phyloP scores from a whole-genome alignment of 306 rosid genomes.

The Trichosanthes cucumerina region DNA sequence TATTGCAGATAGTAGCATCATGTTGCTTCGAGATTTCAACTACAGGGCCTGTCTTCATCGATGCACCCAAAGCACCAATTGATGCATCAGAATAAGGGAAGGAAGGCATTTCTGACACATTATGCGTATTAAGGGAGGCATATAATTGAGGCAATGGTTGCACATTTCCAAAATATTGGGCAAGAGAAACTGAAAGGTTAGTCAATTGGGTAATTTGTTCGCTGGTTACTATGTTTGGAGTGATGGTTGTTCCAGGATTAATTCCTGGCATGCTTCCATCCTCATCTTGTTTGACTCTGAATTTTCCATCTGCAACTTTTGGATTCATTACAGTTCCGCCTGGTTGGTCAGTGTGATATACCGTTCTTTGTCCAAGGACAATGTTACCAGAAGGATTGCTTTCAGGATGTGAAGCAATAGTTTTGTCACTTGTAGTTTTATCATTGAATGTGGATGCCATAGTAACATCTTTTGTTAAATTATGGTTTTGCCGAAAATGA shows the following conservation, averaged over 20 bases:
- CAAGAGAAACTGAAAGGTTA: conserved; percentile 74
- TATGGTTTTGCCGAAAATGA: conserved; percentile 21
- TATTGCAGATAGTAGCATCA: conserved; percentile 39
- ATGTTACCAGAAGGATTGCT: conserved; percentile 27
- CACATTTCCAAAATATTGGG: conserved; percentile 61
- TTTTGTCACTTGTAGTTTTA: conserved; percentile 22
- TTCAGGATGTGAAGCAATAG: conserved; percentile 20
- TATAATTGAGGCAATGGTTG: conserved; percentile 72
- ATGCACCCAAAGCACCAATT: conserved; percentile 30
- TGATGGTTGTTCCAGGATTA: conserved; percentile 32
- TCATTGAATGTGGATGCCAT: conserved; percentile 26
- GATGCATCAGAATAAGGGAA: conserved; percentile 36
- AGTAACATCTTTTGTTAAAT: conserved; percentile 22
- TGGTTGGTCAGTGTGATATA: conserved; percentile 35
- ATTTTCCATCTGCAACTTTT: conserved; percentile 40
- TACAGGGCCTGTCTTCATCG: conserved; percentile 32
- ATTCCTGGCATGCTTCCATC: conserved; percentile 38
- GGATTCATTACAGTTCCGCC: conserved; percentile 29
- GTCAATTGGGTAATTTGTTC: conserved; percentile 54
- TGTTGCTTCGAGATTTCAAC: conserved; percentile 35
- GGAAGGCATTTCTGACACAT: conserved; percentile 28
- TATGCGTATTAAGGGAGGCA: conserved; percentile 55
- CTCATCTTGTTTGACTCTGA: conserved; percentile 25
- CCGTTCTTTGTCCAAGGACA: conserved; percentile 38
- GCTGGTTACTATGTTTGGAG: conserved; percentile 35